A percentile compares a stretch with the other conserved stretches of the same genome.
These are phyloP conservation scores for Calocera cornea DNA, from an alignment of 768 basidiomycete genomes.

Conservation along the genomic window DNA sequence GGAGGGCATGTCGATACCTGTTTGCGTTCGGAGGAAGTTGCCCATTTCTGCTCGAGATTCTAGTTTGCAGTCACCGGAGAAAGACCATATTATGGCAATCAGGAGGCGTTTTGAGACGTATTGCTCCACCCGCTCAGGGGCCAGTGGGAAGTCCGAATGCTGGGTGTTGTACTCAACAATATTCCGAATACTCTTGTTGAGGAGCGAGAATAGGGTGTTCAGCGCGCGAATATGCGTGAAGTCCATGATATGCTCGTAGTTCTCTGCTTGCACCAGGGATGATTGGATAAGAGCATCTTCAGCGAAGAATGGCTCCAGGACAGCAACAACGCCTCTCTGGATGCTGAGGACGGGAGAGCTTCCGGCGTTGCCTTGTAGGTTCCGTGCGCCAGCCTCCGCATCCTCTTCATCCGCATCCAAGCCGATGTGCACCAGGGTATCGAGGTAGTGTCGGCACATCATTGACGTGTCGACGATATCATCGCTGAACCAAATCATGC, in stretches of 20 bases:
- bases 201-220: slow-evolving; percentile 88
- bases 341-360: slow-evolving; percentile 52
- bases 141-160: slow-evolving; percentile 87
- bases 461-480: slow-evolving; percentile 83
- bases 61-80: slow-evolving; percentile 89
- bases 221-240: slow-evolving; percentile 85
- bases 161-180: slow-evolving; percentile 89
- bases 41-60: slow-evolving; percentile 83
- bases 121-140: slow-evolving; percentile 71
- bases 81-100: slow-evolving; percentile 92
- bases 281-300: slow-evolving; percentile 67
- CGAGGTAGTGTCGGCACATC: slow-evolving; percentile 83
- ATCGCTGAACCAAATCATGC: slow-evolving; percentile 99
- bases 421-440: slow-evolving; percentile 55
- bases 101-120: slow-evolving; percentile 83
- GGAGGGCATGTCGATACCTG: slow-evolving; percentile 78
- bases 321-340: slow-evolving; percentile 58
- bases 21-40: slow-evolving; percentile 68
- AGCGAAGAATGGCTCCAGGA: slow-evolving; percentile 71
- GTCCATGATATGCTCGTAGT: slow-evolving; percentile 98
- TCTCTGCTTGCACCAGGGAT: slow-evolving; percentile 64
- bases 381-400: slow-evolving; percentile 28
- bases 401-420: slow-evolving; percentile 88
- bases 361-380: slow-evolving; percentile 25
- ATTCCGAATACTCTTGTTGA: slow-evolving; percentile 92